Evolutionary conservation across 1,284 basidiomycete species (phyloP).

Genomic region (Boletus subluridellus): DNA sequence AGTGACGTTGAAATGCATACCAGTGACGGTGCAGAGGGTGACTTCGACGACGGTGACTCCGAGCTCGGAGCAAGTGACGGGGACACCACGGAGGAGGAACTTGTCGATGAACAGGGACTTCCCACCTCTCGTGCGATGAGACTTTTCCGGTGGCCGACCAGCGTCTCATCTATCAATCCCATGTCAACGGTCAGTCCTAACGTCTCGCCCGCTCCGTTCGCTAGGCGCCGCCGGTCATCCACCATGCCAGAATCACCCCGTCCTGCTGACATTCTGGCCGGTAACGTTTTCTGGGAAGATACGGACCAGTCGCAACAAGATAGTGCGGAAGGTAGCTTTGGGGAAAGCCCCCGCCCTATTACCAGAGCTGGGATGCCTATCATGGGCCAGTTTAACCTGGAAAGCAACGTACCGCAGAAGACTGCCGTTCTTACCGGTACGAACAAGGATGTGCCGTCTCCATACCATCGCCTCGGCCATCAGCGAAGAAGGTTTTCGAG

Average conservation of each 20-base stretch:
- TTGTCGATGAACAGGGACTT: slow-evolving; percentile 65
- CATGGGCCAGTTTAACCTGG: slow-evolving; percentile 52
- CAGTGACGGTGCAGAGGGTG: slow-evolving; percentile 35
- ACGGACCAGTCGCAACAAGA: slow-evolving; percentile 38
- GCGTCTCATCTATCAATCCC: slow-evolving; percentile 67
- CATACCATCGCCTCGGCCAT: slow-evolving; percentile 53
- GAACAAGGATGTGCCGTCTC: slow-evolving; percentile 56
- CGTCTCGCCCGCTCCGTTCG: slow-evolving; percentile 42
- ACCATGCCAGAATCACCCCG: slow-evolving; percentile 44
- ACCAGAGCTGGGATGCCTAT: slow-evolving; percentile 41
- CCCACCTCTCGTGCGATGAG: slow-evolving; percentile 71
- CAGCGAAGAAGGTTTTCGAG: slow-evolving; percentile 35
- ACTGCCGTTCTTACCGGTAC: slow-evolving; percentile 60
- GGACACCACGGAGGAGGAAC: slow-evolving; percentile 74
- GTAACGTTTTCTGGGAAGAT: slow-evolving; percentile 50
- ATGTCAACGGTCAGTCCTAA: slow-evolving; percentile 64
- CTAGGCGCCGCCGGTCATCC: slow-evolving; percentile 35
- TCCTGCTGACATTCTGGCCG: slow-evolving; percentile 64
- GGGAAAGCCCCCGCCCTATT: slow-evolving; percentile 24
- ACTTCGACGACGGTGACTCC: slow-evolving; percentile 41
- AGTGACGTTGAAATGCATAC: slow-evolving; percentile 43
- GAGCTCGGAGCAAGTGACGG: slow-evolving; percentile 43
- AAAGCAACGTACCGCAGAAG: slow-evolving; percentile 35
- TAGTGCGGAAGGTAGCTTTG: slow-evolving; percentile 31
- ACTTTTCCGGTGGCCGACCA: slow-evolving; percentile 61